Conservation (phyloP, 306 rosid species). For the Cucumis hystrix region DNA sequence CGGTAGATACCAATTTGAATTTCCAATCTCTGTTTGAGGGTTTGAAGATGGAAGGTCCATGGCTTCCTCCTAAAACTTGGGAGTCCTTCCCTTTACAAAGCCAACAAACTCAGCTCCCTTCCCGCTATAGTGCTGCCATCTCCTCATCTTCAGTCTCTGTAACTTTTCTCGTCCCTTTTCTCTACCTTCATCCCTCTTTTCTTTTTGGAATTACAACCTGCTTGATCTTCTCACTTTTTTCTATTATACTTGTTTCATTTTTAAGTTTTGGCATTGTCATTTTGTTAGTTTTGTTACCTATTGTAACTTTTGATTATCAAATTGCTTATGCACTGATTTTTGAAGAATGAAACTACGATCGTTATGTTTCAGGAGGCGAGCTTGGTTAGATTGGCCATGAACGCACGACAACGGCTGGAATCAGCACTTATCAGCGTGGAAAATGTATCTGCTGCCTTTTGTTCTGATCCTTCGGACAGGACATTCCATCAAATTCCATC, state of each 20-base stretch:
- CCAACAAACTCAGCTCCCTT: conserved; percentile 22
- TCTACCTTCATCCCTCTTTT: neutral
- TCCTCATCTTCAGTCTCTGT: conserved; percentile 54
- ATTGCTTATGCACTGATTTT: neutral
- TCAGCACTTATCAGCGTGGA: conserved; percentile 55
- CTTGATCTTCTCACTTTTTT: neutral
- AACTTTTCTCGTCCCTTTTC: conserved; percentile 14
- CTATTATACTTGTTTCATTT: neutral
- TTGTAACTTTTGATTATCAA: neutral
- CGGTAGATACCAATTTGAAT: conserved; percentile 33
- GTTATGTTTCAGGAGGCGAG: conserved; percentile 53
- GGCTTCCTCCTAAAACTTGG: conserved; percentile 76
- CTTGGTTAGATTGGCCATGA: conserved; percentile 63
- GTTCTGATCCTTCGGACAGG: conserved; percentile 54
- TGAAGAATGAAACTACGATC: neutral
- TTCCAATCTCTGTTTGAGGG: conserved; percentile 36
- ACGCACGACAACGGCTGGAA: conserved; percentile 62
- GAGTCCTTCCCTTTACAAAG: conserved; percentile 57
- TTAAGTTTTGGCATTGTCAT: neutral
- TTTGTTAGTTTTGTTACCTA: neutral
- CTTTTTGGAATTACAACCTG: neutral
- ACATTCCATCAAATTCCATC: conserved; percentile 49
- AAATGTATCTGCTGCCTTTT: conserved; percentile 38
- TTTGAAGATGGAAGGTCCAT: conserved; percentile 56
- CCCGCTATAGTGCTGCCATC: conserved; percentile 3